Base-by-base conservation (phyloP, 176 grass and related monocot genomes). In the Ensete glaucum region DNA sequence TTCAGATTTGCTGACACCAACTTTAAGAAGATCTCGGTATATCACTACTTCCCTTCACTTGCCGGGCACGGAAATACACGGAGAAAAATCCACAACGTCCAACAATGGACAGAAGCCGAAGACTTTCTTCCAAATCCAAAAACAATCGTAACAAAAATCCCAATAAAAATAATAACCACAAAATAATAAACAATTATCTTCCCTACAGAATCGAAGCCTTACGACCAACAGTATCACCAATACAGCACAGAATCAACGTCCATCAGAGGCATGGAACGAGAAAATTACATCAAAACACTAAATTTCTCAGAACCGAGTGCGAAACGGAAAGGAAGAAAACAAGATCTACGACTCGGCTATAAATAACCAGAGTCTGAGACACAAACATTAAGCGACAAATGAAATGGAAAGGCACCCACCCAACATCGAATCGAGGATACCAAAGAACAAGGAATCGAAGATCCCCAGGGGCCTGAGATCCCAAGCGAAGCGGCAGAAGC, bases 401-500 rank as follows among this genome's bases (percentile, higher is more conserved):
- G n/a, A n/a, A 59, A 59, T 43, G 34, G 53, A 52, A 57, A 63
- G 11, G 16, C 3, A 62, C 27, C 74, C 3, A 62, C 27, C 74
- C 15, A 21, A 62, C 74, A 17, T 64, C 55, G 34, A 75, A 51
- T 76, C 57, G 17, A 29, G 12, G 57, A 76, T 76, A 49, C 74
- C 74, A 50, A 76, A 64, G 56, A 76, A 76, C 74, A 76, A 76
- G 74, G 17, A 76, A 76, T 63, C 57, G 9, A 13, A 43, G 11
- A 69, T n/a, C 43, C 17, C 67, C 7, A 50, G 1, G 67, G 10
- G 16, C 22, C 57, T 43, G 49, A 77, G 60, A 58, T 16, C 57
- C 58, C 74, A 64, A 76, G 56, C 66, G 27, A 50, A 12, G 29
- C 74, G 75, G 25, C 53, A 29, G 21, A 17, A 22, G 43, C 19